Percentiles rank a stretch among this genome's conserved stretches.
Evolutionary conservation across 177 flowering plant species (phyloP).

Genomic region (Vitis hybrid): DNA sequence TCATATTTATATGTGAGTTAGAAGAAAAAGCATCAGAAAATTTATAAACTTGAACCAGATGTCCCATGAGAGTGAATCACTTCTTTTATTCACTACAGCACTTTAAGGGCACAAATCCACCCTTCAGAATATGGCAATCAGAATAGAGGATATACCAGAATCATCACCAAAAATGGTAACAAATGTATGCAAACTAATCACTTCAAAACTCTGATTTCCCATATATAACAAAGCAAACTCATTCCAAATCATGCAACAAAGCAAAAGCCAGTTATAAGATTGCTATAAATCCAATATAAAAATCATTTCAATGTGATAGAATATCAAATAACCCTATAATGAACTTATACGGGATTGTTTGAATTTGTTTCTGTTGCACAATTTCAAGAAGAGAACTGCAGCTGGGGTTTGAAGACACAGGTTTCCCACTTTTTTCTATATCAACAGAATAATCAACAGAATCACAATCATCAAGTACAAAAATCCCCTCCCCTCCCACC

Average conservation of each 20-base stretch:
- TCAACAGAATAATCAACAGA: no score
- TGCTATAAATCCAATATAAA: background rate
- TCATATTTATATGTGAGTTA: no score
- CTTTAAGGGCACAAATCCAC: background rate
- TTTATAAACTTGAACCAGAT: background rate
- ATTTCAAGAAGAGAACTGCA: background rate
- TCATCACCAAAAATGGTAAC: background rate
- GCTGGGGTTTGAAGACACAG: background rate
- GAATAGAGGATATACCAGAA: background rate
- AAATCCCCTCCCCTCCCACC: no score
- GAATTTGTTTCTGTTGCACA: background rate
- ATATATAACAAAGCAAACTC: background rate
- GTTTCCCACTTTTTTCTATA: no score
- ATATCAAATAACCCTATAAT: background rate
- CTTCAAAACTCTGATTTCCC: background rate
- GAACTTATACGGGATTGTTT: background rate
- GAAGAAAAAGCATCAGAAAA: no score
- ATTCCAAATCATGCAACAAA: background rate
- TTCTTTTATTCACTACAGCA: background rate
- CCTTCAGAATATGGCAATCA: background rate
- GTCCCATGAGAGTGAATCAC: background rate
- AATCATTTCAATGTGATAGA: background rate
- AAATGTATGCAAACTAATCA: background rate
- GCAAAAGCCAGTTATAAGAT: background rate
- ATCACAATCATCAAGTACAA: no score